Conservation (phyloP, 768 basidiomycete species). For the Boletus vermiculosoides region DNA sequence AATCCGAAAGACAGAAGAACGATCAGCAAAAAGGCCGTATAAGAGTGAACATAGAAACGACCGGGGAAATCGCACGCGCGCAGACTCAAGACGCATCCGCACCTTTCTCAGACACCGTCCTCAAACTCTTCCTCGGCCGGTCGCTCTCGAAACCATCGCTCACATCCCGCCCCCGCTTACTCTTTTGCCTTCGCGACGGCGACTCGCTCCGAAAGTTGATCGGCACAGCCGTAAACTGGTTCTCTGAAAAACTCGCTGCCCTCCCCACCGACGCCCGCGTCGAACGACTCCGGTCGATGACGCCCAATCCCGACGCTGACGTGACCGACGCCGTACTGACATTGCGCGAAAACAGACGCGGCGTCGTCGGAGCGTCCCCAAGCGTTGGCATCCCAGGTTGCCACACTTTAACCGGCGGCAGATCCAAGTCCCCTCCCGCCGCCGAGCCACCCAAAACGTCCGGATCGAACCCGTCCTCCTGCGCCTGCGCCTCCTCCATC, state of each 20-base stretch:
- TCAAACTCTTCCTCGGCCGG: conserved; percentile 25
- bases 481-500: not conserved
- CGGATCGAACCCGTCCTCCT: conserved; percentile 17
- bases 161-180: conserved; percentile 25
- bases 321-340: conserved; percentile 11
- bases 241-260: conserved; percentile 37
- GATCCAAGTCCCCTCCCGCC: conserved; percentile 9
- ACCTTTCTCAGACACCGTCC: not conserved
- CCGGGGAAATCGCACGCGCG: not conserved
- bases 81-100: not conserved
- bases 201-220: conserved; percentile 33
- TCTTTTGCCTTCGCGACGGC: conserved; percentile 30
- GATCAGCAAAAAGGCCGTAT: not conserved
- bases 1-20: not conserved
- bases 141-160: conserved; percentile 13
- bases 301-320: not conserved
- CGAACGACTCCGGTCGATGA: not conserved
- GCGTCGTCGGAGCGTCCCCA: conserved; percentile 25
- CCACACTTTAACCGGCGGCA: conserved; percentile 28
- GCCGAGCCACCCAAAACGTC: not conserved
- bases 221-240: conserved; percentile 49
- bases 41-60: not conserved
- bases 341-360: conserved; percentile 26
- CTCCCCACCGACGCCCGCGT: conserved; percentile 22
- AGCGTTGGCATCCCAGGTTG: not conserved